Percentiles rank a stretch among this genome's conserved stretches.
These are phyloP conservation scores for Aegilops bicornis DNA, from an alignment of 176 grass and related monocot species.

Conservation along the genomic window DNA sequence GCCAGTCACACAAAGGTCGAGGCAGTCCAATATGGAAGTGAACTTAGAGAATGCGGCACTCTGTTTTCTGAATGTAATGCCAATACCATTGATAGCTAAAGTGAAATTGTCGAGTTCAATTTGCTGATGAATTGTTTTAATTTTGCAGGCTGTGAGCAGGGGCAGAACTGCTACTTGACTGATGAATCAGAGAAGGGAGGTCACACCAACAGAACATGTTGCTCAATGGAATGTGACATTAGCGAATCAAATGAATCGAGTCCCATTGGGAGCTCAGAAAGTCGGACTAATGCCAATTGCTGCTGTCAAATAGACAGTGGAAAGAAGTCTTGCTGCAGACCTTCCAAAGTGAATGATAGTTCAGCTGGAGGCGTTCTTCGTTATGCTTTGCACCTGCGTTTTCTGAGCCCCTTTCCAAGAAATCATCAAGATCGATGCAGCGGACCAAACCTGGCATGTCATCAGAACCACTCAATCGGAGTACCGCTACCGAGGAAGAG, in stretches of 20 bases:
- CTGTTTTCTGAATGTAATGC: slow-evolving; percentile 73
- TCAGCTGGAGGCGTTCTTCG: slow-evolving; percentile 63
- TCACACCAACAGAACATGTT: slow-evolving; percentile 8
- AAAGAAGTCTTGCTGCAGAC: slow-evolving; percentile 42
- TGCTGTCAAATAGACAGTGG: slow-evolving; percentile 37
- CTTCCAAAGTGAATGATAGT: slow-evolving; percentile 65
- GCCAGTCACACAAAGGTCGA: slow-evolving; percentile 44
- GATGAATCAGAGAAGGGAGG: slow-evolving; percentile 24
- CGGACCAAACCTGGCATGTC: slow-evolving; percentile 59
- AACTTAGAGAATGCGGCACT: slow-evolving; percentile 56
- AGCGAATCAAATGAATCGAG: slow-evolving; percentile 23
- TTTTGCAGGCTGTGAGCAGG: slow-evolving; percentile 46
- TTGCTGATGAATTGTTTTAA: slow-evolving; percentile 20
- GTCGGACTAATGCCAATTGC: slow-evolving; percentile 21
- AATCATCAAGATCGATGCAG: slow-evolving; percentile 57
- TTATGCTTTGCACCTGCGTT: slow-evolving; percentile 94
- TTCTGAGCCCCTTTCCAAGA: slow-evolving; percentile 72
- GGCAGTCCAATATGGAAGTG: slow-evolving; percentile 55
- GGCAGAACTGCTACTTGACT: slow-evolving; percentile 9
- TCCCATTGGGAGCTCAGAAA: slow-evolving; percentile 26
- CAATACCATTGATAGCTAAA: slow-evolving; percentile 37
- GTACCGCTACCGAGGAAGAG: slow-evolving; percentile 28
- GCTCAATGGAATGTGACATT: slow-evolving; percentile 33
- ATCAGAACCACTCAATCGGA: slow-evolving; percentile 22
- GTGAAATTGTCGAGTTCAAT: slow-evolving; percentile 19